These are phyloP conservation scores for Ceratorhiza oryzae-sativae DNA, from an alignment of 1,284 basidiomycete species.

Conservation along the genomic window DNA sequence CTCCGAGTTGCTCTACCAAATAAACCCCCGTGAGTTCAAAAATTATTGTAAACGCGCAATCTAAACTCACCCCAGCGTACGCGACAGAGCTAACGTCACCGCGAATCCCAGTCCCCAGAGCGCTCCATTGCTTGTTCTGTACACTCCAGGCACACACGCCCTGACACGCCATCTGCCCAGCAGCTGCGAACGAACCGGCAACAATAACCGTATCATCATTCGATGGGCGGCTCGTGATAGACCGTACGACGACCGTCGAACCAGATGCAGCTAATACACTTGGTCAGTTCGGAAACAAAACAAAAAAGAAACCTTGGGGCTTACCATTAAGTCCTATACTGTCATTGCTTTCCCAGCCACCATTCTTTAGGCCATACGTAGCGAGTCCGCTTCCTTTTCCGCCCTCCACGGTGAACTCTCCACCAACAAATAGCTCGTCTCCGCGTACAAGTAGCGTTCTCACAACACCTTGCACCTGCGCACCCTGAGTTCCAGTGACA, in stretches of 20 bases:
- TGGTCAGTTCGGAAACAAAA: background rate
- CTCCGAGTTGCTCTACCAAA: conserved; percentile 64
- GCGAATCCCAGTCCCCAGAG: conserved; percentile 80
- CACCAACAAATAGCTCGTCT: conserved; percentile 78
- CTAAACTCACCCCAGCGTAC: conserved; percentile 75
- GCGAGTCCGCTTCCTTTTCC: conserved; percentile 70
- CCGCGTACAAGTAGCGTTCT: conserved; percentile 70
- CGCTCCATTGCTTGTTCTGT: conserved; percentile 74
- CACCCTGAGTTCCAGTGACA: conserved; percentile 66
- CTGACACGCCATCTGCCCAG: conserved; percentile 77
- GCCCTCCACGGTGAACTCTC: conserved; percentile 70
- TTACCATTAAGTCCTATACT: conserved; percentile 64
- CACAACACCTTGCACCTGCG: conserved; percentile 74
- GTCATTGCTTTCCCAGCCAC: conserved; percentile 66
- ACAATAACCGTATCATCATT: conserved; percentile 76
- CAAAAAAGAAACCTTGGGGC: conserved; percentile 20
- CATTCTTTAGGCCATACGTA: conserved; percentile 72
- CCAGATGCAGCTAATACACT: conserved; percentile 54
- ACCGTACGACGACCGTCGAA: conserved; percentile 71
- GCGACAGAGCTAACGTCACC: conserved; percentile 83
- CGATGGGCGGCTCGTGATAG: conserved; percentile 70
- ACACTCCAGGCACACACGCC: conserved; percentile 83
- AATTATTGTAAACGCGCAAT: background rate
- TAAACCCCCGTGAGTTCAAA: conserved; percentile 8
- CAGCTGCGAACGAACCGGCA: conserved; percentile 83